A percentile compares a stretch with the other conserved stretches of the same genome.
Conservation (phyloP, 1,139 yeast species). For the Candida pseudoviswanathii region DNA sequence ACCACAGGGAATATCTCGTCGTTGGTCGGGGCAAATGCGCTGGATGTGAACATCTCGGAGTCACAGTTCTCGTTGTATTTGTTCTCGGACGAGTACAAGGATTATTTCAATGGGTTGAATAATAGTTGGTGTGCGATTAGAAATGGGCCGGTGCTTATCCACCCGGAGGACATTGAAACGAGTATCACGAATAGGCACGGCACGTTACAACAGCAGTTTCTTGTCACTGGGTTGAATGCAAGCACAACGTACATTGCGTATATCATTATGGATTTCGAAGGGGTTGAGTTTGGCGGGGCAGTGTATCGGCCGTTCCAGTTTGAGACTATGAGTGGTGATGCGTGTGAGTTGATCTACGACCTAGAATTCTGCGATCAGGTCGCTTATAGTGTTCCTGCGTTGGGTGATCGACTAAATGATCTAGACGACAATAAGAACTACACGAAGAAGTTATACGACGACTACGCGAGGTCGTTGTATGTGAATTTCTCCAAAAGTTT, state of each 20-base stretch:
- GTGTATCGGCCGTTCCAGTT: constrained; percentile 63
- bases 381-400: constrained; percentile 85
- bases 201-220: constrained; percentile 59
- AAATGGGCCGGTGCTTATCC: constrained; percentile 43
- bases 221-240: constrained; percentile 58
- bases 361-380: constrained; percentile 78
- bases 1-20: constrained; percentile 61
- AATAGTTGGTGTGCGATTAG: constrained; percentile 77
- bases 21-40: constrained; percentile 16
- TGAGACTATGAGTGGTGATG: constrained; percentile 54
- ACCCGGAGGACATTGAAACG: constrained; percentile 26
- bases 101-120: constrained; percentile 45
- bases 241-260: constrained; percentile 70
- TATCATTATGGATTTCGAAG: constrained; percentile 53
- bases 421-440: constrained; percentile 19
- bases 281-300: constrained; percentile 60
- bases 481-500: constrained; percentile 73
- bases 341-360: constrained; percentile 76
- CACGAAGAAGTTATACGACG: constrained; percentile 56
- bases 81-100: constrained; percentile 43
- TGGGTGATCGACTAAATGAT: constrained; percentile 21
- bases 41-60: constrained; percentile 29
- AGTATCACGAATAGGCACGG: constrained; percentile 53
- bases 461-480: constrained; percentile 57
- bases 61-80: constrained; percentile 49